phyloP scores from a whole-genome alignment of 2,329 filamentous ascomycete genomes.

The Fusarium chlamydosporum region DNA sequence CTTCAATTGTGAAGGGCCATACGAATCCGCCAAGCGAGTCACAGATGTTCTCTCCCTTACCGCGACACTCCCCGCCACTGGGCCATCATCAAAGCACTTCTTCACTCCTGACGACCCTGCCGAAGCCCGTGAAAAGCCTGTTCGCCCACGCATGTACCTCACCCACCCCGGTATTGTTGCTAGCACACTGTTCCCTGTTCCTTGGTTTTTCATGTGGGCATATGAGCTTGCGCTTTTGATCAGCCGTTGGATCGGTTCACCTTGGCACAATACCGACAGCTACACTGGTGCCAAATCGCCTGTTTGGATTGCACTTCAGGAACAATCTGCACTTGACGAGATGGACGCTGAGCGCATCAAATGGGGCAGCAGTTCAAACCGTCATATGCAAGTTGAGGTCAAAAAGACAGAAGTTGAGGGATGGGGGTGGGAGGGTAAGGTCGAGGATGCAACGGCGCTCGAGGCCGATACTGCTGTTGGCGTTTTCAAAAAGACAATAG shows the following conservation, averaged over 20 bases:
- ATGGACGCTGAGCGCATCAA: conserved; percentile 72
- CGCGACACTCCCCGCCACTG: conserved; percentile 73
- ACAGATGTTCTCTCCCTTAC: conserved; percentile 88
- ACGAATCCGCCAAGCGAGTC: conserved; percentile 89
- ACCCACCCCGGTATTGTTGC: conserved; percentile 89
- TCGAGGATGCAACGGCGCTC: conserved; percentile 61
- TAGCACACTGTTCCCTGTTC: conserved; percentile 84
- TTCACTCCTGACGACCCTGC: conserved; percentile 57
- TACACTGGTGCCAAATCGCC: conserved; percentile 83
- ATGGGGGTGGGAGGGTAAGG: conserved; percentile 80
- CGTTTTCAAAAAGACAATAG: conserved; percentile 66
- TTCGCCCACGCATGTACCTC: conserved; percentile 77
- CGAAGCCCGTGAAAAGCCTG: conserved; percentile 43
- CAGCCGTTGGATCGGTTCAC: conserved; percentile 83
- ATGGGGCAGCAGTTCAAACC: conserved; percentile 84
- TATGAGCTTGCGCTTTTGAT: conserved; percentile 79
- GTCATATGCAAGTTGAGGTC: conserved; percentile 70
- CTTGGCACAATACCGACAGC: conserved; percentile 85
- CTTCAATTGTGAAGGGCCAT: conserved; percentile 72
- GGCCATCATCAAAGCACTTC: conserved; percentile 70
- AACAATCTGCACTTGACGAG: conserved; percentile 72
- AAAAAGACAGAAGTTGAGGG: conserved; percentile 87
- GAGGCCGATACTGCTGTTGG: conserved; percentile 62
- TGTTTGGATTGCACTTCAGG: conserved; percentile 81
- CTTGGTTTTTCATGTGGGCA: conserved; percentile 75